Percentiles rank a stretch among this genome's conserved stretches.
Evolutionary conservation across 2,329 filamentous ascomycete species (phyloP).

Genomic region (Macrophomina tecta): DNA sequence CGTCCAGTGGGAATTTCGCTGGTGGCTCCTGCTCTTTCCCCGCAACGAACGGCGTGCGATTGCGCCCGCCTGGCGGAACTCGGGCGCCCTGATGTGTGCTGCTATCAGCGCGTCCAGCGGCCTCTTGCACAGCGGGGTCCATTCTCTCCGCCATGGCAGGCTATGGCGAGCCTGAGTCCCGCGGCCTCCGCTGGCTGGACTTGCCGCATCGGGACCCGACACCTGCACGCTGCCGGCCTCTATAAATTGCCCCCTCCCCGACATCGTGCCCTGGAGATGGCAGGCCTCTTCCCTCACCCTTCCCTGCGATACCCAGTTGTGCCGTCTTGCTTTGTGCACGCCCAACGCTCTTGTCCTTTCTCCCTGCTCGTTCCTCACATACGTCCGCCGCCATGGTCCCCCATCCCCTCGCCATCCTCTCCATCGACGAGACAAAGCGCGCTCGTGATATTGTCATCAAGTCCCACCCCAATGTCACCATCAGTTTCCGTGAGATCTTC

Average conservation of each 20-base stretch:
- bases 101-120: neutral
- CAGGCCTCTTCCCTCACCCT: neutral
- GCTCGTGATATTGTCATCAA: slow-evolving; percentile 58
- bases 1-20: neutral
- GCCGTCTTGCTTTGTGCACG: neutral
- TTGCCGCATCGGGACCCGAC: neutral
- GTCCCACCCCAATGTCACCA: slow-evolving; percentile 42
- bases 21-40: neutral
- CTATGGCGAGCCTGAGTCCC: slow-evolving; percentile 6
- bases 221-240: neutral
- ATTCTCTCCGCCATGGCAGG: neutral
- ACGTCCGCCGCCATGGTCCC: slow-evolving; percentile 40
- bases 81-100: neutral
- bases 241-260: slow-evolving; percentile 6
- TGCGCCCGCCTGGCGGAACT: slow-evolving; percentile 5
- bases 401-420: slow-evolving; percentile 63
- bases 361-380: neutral
- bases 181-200: slow-evolving; percentile 20
- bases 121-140: neutral
- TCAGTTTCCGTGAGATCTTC: slow-evolving; percentile 59
- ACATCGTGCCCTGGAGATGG: neutral
- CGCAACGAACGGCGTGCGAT: slow-evolving; percentile 14
- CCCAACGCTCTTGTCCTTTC: neutral
- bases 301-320: slow-evolving; percentile 14
- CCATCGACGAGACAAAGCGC: slow-evolving; percentile 59